Conservation (phyloP, 2,329 filamentous ascomycete genomes). For the Falciphora oryzae region DNA sequence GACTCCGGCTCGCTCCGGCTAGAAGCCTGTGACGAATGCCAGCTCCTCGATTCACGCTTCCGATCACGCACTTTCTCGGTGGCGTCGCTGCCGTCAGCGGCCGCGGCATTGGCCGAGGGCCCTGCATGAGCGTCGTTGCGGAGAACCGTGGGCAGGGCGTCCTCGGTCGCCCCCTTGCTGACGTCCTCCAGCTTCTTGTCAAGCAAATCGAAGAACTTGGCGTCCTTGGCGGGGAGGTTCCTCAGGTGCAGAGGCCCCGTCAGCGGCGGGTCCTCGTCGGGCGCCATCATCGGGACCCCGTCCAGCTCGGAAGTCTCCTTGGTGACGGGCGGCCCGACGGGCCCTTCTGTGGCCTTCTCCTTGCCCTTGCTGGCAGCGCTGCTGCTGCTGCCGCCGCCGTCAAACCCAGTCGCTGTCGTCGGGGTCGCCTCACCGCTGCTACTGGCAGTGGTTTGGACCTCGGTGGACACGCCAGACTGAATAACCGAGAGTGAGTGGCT, state of each 20-base stretch:
- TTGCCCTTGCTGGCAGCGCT: not conserved
- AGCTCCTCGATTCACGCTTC: constrained; percentile 14
- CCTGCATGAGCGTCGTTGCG: constrained; percentile 18
- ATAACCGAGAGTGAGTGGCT: constrained; percentile 52
- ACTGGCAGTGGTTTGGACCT: constrained; percentile 30
- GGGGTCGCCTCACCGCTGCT: constrained; percentile 36
- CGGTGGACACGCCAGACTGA: constrained; percentile 37
- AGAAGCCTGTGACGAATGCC: constrained; percentile 3
- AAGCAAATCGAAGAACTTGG: constrained; percentile 45
- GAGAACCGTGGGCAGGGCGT: constrained; percentile 39
- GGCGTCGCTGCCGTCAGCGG: constrained; percentile 8
- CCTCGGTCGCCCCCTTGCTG: constrained; percentile 25
- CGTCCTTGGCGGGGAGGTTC: constrained; percentile 51
- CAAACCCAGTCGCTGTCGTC: constrained; percentile 19
- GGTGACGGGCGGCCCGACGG: constrained; percentile 16
- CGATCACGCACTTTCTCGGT: constrained; percentile 4
- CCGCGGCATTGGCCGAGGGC: not conserved
- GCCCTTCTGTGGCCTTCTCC: constrained; percentile 8
- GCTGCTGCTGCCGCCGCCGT: constrained; percentile 13
- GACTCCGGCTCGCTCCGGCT: constrained; percentile 22
- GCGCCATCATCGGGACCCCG: constrained; percentile 29
- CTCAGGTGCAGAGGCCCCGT: constrained; percentile 48
- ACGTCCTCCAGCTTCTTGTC: constrained; percentile 47
- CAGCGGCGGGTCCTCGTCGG: constrained; percentile 38
- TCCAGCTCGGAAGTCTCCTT: constrained; percentile 13